Evolutionary conservation across 306 rosid genomes (phyloP), one percentile per base, ranked within the genome.

Genomic region (Casuarina equisetifolia): DNA sequence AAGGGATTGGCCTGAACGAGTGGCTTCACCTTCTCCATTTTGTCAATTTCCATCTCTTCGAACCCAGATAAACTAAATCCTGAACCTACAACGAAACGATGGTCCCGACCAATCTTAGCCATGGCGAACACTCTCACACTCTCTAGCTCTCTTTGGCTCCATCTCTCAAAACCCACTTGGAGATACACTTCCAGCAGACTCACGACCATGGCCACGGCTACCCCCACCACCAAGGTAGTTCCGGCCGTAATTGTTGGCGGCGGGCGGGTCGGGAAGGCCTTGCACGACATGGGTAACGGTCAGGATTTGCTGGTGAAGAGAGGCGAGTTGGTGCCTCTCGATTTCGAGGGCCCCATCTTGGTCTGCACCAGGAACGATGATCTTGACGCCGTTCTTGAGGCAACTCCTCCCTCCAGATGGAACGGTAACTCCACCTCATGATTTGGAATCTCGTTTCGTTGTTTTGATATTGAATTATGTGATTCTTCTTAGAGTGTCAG

Each of bases 361-460:
- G 97, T 92, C 2, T 95, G 98, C 77, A 95, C 98, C 0, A 83
- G 98, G 61, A 95, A 95, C 74, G 98, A 95, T 62, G 97, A 95
- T 87, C 98, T 95, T 11, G 97, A 95, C 3, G 88, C 85, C 10
- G 97, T 95, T 44, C 97, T 95, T 59, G 80, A 89, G 17, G 78
- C 90, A 12, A 95, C 96, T 69, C 98, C 98, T 43, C 82, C 49
- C 38, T 86, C 97, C 3, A 95, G 97, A 89, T 92, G 98, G 97
- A 86, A 71, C 69, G 97, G 98, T 94, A 79, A 9, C 50, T 46
- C 20, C 54, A 13, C 35, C 35, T 62, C 8, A 36, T 3, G 48
- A 20, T 75, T 6, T 11, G 35, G 13, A 40, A 38, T 69, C 72
- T 6, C 19, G 19, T 63, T 45, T 40, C 9, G n/a, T 35, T 0